A percentile compares a stretch with the other conserved stretches of the same genome.
Conservation (phyloP, 306 rosid genomes). For the Sicyos baderoa region DNA sequence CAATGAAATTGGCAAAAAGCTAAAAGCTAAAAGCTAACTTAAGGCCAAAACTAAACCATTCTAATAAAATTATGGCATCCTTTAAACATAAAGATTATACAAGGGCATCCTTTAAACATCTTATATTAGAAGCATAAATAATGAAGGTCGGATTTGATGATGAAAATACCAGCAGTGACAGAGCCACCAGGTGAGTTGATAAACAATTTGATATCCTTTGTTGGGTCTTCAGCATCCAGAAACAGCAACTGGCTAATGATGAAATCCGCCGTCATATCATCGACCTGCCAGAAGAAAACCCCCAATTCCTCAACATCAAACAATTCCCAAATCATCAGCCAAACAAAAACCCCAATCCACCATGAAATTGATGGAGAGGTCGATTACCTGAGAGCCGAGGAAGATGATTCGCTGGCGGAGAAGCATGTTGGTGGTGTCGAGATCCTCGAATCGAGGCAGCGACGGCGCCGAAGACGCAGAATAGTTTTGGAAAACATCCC, state of each 20-base stretch:
- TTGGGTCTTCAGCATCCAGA: conserved; percentile 84
- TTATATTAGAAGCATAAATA: background rate
- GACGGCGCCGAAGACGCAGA: conserved; percentile 41
- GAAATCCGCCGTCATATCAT: conserved; percentile 84
- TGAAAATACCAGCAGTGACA: conserved; percentile 72
- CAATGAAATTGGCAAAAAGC: background rate
- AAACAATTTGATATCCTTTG: conserved; percentile 69
- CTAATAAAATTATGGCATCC: background rate
- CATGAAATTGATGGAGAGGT: background rate
- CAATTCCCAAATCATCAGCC: background rate
- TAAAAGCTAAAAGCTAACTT: background rate
- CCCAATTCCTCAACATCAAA: background rate
- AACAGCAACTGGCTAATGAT: conserved; percentile 76
- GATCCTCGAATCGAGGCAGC: conserved; percentile 71
- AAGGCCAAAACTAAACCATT: conserved; percentile 1
- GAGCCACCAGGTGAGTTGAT: conserved; percentile 98
- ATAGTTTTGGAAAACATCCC: conserved; percentile 38
- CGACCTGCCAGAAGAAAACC: conserved; percentile 46
- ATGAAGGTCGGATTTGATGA: background rate
- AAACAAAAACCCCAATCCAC: background rate
- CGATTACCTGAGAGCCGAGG: conserved; percentile 84
- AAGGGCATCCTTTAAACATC: background rate
- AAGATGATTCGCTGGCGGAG: conserved; percentile 89
- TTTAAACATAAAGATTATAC: no score
- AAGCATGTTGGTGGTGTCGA: conserved; percentile 81